These are phyloP conservation scores for Atractiella rhizophila DNA, from an alignment of 768 basidiomycete species.

Conservation along the genomic window DNA sequence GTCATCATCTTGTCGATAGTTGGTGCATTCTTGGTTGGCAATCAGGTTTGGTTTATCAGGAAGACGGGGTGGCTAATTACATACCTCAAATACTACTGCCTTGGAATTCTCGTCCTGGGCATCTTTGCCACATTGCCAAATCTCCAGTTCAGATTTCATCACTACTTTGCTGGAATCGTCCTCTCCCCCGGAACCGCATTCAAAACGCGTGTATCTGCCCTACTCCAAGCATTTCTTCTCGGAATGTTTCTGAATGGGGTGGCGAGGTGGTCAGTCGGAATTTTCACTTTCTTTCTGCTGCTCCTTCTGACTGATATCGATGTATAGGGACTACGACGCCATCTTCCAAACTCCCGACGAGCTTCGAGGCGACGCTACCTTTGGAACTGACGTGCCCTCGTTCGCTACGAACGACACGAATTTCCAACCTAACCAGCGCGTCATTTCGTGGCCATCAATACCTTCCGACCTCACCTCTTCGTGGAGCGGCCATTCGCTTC, in stretches of 20 bases:
- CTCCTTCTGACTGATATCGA: conserved; percentile 37
- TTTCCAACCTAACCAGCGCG: conserved; percentile 26
- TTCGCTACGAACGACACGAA: conserved; percentile 52
- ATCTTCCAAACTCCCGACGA: conserved; percentile 48
- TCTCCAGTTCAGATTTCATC: conserved; percentile 42
- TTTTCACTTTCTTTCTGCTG: not conserved
- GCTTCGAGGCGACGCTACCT: conserved; percentile 45
- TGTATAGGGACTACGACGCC: conserved; percentile 53
- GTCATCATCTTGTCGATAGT: conserved; percentile 39
- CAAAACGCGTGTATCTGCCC: conserved; percentile 49
- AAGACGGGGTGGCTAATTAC: conserved; percentile 60
- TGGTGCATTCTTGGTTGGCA: conserved; percentile 29
- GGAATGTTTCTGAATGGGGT: conserved; percentile 35
- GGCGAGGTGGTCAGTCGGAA: not conserved
- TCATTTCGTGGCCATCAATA: conserved; percentile 32
- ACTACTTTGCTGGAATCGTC: conserved; percentile 51
- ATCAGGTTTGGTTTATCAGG: conserved; percentile 57
- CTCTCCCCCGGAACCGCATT: conserved; percentile 56
- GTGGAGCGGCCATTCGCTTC: conserved; percentile 53
- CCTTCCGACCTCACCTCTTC: conserved; percentile 22
- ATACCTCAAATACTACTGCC: conserved; percentile 47
- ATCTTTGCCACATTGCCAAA: not conserved
- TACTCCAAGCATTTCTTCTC: conserved; percentile 56
- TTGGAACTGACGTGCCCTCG: conserved; percentile 41
- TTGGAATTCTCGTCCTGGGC: not conserved